Conservation (phyloP, 495 filamentous ascomycete genomes). For the Talaromyces proteolyticus region DNA sequence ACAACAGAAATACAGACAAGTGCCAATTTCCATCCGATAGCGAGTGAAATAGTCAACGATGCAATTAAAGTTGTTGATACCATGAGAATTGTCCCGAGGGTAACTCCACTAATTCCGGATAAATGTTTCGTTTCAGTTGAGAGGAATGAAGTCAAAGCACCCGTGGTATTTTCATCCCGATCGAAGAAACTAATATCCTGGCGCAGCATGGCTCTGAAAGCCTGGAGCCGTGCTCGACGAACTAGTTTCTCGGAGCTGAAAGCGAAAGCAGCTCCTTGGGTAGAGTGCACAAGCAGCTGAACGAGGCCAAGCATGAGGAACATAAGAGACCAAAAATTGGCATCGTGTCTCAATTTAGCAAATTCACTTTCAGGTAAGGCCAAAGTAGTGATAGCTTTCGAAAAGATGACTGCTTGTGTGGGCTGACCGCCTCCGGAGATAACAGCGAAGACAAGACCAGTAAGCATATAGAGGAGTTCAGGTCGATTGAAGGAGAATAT, state of each 20-base stretch:
- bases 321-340: constrained; percentile 90
- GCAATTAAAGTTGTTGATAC: constrained; percentile 68
- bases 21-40: constrained; percentile 86
- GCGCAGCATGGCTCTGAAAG: constrained; percentile 84
- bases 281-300: constrained; percentile 62
- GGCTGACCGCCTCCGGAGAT: constrained; percentile 84
- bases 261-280: constrained; percentile 71
- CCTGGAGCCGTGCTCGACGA: constrained; percentile 68
- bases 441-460: constrained; percentile 71
- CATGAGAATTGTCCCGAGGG: constrained; percentile 73
- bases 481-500: constrained; percentile 75
- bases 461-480: constrained; percentile 66
- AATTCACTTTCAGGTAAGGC: constrained; percentile 41
- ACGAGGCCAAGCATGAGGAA: constrained; percentile 88
- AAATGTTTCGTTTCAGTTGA: constrained; percentile 83
- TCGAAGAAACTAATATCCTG: constrained; percentile 93
- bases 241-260: constrained; percentile 80
- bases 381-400: constrained; percentile 72
- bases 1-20: constrained; percentile 76
- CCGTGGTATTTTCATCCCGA: constrained; percentile 74
- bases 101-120: constrained; percentile 73
- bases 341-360: constrained; percentile 53
- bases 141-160: constrained; percentile 78
- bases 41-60: constrained; percentile 57
- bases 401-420: constrained; percentile 83